Evolutionary conservation across 2,329 filamentous ascomycete species (phyloP).

Genomic region (Trichophyton simii): DNA sequence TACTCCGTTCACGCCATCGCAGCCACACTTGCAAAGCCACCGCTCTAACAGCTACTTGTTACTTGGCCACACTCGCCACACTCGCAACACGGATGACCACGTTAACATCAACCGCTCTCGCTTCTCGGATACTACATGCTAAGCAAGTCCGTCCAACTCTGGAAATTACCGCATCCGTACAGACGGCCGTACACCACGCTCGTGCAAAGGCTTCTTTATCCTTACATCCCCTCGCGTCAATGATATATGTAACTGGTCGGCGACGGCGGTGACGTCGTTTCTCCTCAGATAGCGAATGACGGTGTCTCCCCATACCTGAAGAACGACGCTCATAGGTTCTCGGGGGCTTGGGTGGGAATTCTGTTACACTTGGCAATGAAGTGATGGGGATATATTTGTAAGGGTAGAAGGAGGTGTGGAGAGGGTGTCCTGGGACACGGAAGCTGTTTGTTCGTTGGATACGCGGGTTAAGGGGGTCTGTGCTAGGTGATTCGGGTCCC

Average conservation of each 20-base stretch:
- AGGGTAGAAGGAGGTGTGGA: conserved; percentile 24
- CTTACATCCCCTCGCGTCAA: conserved; percentile 25
- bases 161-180: conserved; percentile 31
- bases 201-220: conserved; percentile 31
- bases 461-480: not conserved
- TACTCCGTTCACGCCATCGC: not conserved
- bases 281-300: not conserved
- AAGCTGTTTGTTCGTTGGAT: conserved; percentile 4
- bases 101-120: conserved; percentile 27
- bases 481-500: conserved; percentile 4
- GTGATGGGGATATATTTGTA: conserved; percentile 24
- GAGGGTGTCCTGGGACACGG: conserved; percentile 28
- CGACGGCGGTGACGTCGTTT: not conserved
- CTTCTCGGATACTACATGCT: conserved; percentile 33
- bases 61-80: not conserved
- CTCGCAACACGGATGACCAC: conserved; percentile 29
- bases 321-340: not conserved
- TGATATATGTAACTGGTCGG: conserved; percentile 18
- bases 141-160: conserved; percentile 28
- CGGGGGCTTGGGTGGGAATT: conserved; percentile 3
- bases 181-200: conserved; percentile 34
- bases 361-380: conserved; percentile 14
- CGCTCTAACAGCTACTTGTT: not conserved
- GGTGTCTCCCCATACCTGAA: not conserved
- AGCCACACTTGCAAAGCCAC: no score